Evolutionary conservation across 2,329 filamentous ascomycete genomes (phyloP).

Genomic region (Monosporascus sp.): DNA sequence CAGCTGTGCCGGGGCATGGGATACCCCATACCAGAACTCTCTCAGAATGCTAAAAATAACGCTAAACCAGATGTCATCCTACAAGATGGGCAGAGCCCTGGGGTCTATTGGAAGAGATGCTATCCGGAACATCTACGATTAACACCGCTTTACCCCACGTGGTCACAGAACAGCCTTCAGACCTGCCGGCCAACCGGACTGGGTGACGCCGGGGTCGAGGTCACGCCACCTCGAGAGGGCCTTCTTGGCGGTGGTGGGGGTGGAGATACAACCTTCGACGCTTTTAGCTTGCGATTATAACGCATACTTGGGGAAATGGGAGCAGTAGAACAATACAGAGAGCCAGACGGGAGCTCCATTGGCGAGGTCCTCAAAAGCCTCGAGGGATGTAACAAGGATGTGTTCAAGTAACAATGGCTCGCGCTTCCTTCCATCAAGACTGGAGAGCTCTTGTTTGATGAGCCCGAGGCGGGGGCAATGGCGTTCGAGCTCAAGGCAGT

Average conservation of each 20-base stretch:
- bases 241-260: conserved; percentile 22
- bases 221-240: conserved; percentile 23
- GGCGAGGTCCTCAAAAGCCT: conserved; percentile 17
- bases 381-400: conserved; percentile 18
- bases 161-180: background rate
- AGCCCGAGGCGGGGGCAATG: conserved; percentile 11
- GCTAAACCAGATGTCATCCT: conserved; percentile 8
- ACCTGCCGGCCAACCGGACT: conserved; percentile 30
- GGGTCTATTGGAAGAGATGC: conserved; percentile 2
- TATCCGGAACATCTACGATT: conserved; percentile 1
- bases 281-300: conserved; percentile 28
- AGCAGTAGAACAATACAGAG: conserved; percentile 1
- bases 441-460: conserved; percentile 7
- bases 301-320: conserved; percentile 23
- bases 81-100: background rate
- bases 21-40: conserved; percentile 29
- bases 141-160: background rate
- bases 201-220: conserved; percentile 31
- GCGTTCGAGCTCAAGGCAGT: conserved; percentile 22
- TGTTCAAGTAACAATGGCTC: conserved; percentile 14
- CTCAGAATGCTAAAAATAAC: conserved; percentile 9
- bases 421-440: conserved; percentile 16
- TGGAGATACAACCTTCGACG: conserved; percentile 24
- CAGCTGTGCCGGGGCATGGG: conserved; percentile 25
- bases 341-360: conserved; percentile 7